Base-by-base conservation (phyloP, 805 yeast genomes). In the Yueomyces sinensis region DNA sequence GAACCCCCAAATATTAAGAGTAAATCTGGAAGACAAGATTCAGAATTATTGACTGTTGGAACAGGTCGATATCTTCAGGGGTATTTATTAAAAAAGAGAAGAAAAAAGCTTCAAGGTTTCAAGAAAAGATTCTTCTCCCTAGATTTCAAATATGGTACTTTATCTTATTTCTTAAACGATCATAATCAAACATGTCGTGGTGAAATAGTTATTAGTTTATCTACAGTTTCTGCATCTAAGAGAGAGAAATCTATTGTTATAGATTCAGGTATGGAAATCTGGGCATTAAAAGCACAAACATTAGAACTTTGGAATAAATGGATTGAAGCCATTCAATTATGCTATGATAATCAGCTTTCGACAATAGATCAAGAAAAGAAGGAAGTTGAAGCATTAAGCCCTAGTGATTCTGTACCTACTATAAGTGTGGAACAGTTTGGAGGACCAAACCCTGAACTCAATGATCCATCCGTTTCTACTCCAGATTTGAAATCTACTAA, bases 181-280 rank as follows among this genome's bases (percentile, higher is more conserved):
- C 73, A 75, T 32, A 74, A 83, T 29, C 75, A 76, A 43, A 67
- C 83, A 32, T 51, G 58, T 32, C 68, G 97, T 37, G 98, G 98
- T 37, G 86, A 83, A 49, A 84, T 91, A 83, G 93, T 89, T 27
- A 74, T 91, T 32, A 74, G 71, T 35, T 68, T 80, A 32, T 76
- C 94, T 3, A 81, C 81, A n/a, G 75, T 91, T 2, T 72, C 87
- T 37, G 94, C 94, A 0, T 78, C 78, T 46, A 65, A 72, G 18
- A 70, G 70, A 37, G 71, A 73, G 17, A 60, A 72, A 35, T 78
- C 82, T 47, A 75, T 91, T 30, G 75, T 79, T 31, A 70, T 91
- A 38, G 96, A 91, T 54, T 84, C 96, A 0, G 97, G 97, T 3
- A 76, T 89, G 74, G 97, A 89, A 53, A 76, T 82, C 9, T 89